Evolutionary conservation across 1,284 basidiomycete species (phyloP), one percentile per base, ranked within the genome.

Genomic region (Lentinula novae-zelandiae): DNA sequence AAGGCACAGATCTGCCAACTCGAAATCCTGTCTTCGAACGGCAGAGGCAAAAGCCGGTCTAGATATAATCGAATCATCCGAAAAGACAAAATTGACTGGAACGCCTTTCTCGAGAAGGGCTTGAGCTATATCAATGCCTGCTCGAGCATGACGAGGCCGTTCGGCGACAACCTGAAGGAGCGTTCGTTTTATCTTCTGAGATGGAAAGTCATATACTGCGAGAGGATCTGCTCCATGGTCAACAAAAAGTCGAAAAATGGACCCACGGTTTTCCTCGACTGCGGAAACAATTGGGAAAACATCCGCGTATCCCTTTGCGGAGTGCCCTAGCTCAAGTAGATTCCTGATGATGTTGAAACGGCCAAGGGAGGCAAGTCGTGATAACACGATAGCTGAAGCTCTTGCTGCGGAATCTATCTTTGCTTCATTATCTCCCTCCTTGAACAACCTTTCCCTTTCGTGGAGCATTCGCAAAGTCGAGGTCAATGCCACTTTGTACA

Each of bases 381-480:
- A 34, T 10, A 62, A 36, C 31, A 59, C 34, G 6, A 38, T 20
- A 15, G 39, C 53, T 10, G 40, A 38, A 8, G 50, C 52, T 33
- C 38, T 50, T 17, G 20, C n/a, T 2, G 53, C 33, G 8, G 50
- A 36, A 12, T 40, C 51, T 33, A 7, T 49, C 12, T 53, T 42
- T 9, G 20, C 51, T 15, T 31, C 36, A 15, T 51, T 39, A 39
- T 46, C 40, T 15, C 49, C 15, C 13, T 27, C 52, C n/a, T 42
- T 15, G 20, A 62, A 58, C 31, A 27, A 20, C 17, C 42, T 42
- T 5, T 62, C 52, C 33, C 57, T 27, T 5, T 62, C 52, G 20
- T 59, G 61, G 13, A 62, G 57, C 9, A 62, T 59, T 13, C 53
- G 49, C 13, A 62, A 46, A 15, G 60, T 62, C n/a, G 34, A 22